Evolutionary conservation across 2,329 filamentous ascomycete genomes (phyloP).

Genomic region (Exserohilum turcica): DNA sequence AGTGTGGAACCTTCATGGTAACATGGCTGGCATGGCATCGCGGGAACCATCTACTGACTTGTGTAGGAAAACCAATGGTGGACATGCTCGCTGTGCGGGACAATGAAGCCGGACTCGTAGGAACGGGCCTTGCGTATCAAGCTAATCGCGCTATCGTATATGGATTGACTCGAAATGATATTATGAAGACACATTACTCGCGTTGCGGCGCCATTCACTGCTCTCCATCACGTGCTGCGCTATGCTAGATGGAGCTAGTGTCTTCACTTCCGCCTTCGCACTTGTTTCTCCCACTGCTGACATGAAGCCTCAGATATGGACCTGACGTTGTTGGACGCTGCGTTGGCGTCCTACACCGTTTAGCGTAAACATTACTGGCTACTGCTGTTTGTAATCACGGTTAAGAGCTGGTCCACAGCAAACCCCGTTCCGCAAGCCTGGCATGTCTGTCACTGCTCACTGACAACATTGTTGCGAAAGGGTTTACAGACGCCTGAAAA

Average conservation of each 20-base stretch:
- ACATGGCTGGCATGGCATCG: not conserved
- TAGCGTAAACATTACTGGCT: too few relatives aligned
- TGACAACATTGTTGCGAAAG: not conserved
- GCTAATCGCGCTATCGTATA: not conserved
- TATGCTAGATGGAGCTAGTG: not conserved
- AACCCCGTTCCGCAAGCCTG: not conserved
- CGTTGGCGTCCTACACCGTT: too few relatives aligned
- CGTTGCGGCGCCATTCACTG: not conserved
- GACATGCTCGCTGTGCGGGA: slow-evolving; percentile 65
- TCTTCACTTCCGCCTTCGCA: not conserved
- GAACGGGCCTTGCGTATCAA: not conserved
- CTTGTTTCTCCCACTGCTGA: not conserved
- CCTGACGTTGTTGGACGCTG: not conserved
- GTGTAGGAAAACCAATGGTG: slow-evolving; percentile 61
- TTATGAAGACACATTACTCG: not conserved
- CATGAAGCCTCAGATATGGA: not conserved
- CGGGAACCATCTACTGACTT: not conserved
- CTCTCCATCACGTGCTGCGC: not conserved
- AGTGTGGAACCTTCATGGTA: slow-evolving; percentile 66
- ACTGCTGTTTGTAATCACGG: too few relatives aligned
- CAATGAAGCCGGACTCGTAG: slow-evolving; percentile 57
- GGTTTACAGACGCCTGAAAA: not conserved
- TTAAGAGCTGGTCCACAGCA: not conserved
- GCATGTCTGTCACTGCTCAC: not conserved
- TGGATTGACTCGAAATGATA: not conserved